Evolutionary conservation across 139 green algal genomes (phyloP).

Genomic region (Coccomyxa sp.): DNA sequence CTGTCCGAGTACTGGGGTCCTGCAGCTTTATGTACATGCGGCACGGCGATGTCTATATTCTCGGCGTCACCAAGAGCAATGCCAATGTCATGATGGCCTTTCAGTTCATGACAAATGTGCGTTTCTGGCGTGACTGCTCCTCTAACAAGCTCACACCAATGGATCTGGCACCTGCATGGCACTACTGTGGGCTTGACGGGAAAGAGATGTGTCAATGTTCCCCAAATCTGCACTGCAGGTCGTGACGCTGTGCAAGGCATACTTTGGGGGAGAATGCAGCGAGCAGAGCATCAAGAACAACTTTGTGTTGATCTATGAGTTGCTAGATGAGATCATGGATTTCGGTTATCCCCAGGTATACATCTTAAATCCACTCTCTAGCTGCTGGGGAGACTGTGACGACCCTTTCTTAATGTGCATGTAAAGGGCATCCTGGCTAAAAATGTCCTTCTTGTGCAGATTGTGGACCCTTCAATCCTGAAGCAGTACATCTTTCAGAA

Average conservation of each 20-base stretch:
- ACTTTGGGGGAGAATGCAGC: conserved; percentile 85
- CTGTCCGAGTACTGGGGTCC: conserved; percentile 75
- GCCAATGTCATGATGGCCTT: conserved; percentile 89
- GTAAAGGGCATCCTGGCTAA: background rate
- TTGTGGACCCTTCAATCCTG: conserved; percentile 78
- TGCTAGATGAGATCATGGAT: conserved; percentile 88
- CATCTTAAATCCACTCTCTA: background rate
- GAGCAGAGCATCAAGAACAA: conserved; percentile 83
- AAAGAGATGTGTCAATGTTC: background rate
- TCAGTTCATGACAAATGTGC: conserved; percentile 84
- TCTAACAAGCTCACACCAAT: too few species aligned
- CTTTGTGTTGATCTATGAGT: conserved; percentile 97
- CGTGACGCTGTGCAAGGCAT: conserved; percentile 76
- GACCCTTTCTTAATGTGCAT: background rate
- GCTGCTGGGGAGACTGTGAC: background rate
- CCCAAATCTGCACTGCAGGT: conserved; percentile 38
- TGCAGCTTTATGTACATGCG: conserved; percentile 85
- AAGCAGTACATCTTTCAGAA: conserved; percentile 96
- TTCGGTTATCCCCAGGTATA: conserved; percentile 81
- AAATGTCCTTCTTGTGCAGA: conserved; percentile 18
- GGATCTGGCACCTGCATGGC: too few species aligned
- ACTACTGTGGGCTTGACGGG: too few species aligned
- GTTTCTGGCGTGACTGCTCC: background rate
- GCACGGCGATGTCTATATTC: conserved; percentile 86
- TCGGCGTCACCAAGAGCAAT: conserved; percentile 87